Conservation (phyloP, 2,329 filamentous ascomycete species). For the Ceratocystis eucalypticola region DNA sequence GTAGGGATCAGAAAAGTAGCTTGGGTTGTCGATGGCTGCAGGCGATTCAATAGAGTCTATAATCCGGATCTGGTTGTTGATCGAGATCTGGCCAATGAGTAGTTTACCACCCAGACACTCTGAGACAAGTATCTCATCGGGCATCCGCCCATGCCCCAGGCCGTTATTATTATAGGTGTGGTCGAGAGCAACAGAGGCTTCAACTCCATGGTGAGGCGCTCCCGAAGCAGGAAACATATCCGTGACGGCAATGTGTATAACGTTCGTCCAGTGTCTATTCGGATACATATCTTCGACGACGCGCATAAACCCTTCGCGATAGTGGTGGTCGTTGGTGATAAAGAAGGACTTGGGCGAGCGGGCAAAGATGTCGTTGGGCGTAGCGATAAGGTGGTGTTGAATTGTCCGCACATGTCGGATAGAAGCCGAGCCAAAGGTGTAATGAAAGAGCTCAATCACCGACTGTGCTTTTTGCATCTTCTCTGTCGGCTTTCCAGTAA, state of each 20-base stretch:
- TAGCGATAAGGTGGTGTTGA: constrained; percentile 38
- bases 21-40: constrained; percentile 41
- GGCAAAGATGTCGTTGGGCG: constrained; percentile 46
- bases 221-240: constrained; percentile 19
- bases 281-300: constrained; percentile 34
- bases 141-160: constrained; percentile 34
- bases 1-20: constrained; percentile 42
- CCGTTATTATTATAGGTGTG: constrained; percentile 44
- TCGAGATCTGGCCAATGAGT: constrained; percentile 23
- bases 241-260: constrained; percentile 28
- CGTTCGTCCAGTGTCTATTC: constrained; percentile 35
- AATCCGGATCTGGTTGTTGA: constrained; percentile 19
- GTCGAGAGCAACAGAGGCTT: constrained; percentile 32
- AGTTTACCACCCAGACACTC: constrained; percentile 35
- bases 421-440: constrained; percentile 32
- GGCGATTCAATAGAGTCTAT: constrained; percentile 20
- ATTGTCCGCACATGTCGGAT: constrained; percentile 40
- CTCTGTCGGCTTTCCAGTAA: constrained; percentile 17
- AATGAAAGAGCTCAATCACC: constrained; percentile 44
- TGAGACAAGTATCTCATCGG: constrained; percentile 31
- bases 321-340: constrained; percentile 47
- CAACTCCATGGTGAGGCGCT: constrained; percentile 26
- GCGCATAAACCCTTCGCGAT: constrained; percentile 36
- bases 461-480: constrained; percentile 32
- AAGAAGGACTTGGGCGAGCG: constrained; percentile 36